Evolutionary conservation across 352 stramenopile species (phyloP).

Genomic region (Pythium periplocum): DNA sequence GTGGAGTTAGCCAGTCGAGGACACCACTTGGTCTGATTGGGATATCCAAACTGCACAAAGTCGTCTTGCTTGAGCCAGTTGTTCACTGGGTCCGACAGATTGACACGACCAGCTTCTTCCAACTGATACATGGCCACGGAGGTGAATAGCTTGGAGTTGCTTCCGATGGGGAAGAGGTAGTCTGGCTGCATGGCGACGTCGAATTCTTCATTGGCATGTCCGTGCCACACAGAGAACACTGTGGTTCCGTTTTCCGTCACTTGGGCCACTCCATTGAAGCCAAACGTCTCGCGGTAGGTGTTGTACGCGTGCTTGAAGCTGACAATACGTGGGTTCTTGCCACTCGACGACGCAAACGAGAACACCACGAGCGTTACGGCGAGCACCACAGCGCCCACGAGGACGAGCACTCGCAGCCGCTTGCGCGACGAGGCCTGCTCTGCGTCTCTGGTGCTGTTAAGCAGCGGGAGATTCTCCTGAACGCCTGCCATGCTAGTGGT

Average conservation of each 20-base stretch:
- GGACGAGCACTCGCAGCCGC: conserved; percentile 6
- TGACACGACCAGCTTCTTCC: conserved; percentile 37
- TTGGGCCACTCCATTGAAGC: conserved; percentile 52
- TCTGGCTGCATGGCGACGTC: conserved; percentile 32
- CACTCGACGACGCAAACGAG: too few species aligned
- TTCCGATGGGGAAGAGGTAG: conserved; percentile 52
- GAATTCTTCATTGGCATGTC: conserved; percentile 51
- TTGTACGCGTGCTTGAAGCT: too few species aligned
- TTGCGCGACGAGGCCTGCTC: too few species aligned
- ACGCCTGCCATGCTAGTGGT: too few species aligned
- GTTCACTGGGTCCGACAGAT: conserved; percentile 28
- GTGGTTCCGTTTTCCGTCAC: conserved; percentile 44
- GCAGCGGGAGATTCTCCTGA: too few species aligned
- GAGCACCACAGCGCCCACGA: conserved; percentile 5
- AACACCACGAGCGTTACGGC: too few species aligned
- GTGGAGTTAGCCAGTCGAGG: conserved; percentile 17
- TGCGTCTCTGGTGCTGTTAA: too few species aligned
- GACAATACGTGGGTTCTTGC: too few species aligned
- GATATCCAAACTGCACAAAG: conserved; percentile 40
- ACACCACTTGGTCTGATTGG: conserved; percentile 48
- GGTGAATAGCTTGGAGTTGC: conserved; percentile 54
- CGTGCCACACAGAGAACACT: conserved; percentile 38
- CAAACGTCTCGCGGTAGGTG: conserved; percentile 14
- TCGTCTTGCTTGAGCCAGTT: conserved; percentile 30
- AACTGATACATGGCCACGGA: conserved; percentile 53